These are phyloP conservation scores for Verticillium klebahnii DNA, from an alignment of 2,329 filamentous ascomycete genomes.

Conservation along the genomic window DNA sequence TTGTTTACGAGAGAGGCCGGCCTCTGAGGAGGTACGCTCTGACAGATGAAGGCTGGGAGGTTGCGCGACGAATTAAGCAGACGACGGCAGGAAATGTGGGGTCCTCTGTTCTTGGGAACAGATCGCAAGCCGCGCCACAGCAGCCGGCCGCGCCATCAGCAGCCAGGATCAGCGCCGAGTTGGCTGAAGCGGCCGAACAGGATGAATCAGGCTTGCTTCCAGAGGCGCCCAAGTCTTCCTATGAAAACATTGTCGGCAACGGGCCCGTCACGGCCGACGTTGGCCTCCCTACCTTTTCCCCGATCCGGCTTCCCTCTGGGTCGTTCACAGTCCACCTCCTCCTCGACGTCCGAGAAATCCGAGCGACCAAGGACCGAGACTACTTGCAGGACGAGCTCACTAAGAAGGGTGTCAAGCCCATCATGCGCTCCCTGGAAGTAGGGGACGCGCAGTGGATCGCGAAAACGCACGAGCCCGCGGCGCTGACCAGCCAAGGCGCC, in stretches of 20 bases:
- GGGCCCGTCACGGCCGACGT: constrained; percentile 24
- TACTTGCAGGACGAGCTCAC: constrained; percentile 70
- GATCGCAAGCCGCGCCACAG: neutral
- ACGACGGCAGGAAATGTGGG: constrained; percentile 26
- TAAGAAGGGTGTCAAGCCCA: constrained; percentile 60
- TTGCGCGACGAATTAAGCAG: constrained; percentile 59
- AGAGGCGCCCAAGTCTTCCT: constrained; percentile 17
- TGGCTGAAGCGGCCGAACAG: neutral
- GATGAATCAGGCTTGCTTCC: neutral
- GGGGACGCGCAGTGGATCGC: constrained; percentile 80
- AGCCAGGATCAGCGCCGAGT: constrained; percentile 1
- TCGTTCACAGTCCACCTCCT: constrained; percentile 70
- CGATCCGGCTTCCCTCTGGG: constrained; percentile 58
- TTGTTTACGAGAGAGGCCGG: constrained; percentile 67
- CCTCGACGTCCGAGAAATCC: constrained; percentile 70
- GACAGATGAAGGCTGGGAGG: constrained; percentile 75
- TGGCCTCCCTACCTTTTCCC: constrained; percentile 44
- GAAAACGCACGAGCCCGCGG: constrained; percentile 56
- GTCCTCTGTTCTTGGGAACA: constrained; percentile 1
- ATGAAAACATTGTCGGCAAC: constrained; percentile 35
- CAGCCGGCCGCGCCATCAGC: neutral
- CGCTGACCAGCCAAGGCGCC: constrained; percentile 51
- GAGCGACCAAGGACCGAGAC: constrained; percentile 67
- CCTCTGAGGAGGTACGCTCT: constrained; percentile 65
- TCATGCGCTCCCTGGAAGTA: constrained; percentile 65